phyloP scores from a whole-genome alignment of 768 basidiomycete species.

The Suillus placidus region DNA sequence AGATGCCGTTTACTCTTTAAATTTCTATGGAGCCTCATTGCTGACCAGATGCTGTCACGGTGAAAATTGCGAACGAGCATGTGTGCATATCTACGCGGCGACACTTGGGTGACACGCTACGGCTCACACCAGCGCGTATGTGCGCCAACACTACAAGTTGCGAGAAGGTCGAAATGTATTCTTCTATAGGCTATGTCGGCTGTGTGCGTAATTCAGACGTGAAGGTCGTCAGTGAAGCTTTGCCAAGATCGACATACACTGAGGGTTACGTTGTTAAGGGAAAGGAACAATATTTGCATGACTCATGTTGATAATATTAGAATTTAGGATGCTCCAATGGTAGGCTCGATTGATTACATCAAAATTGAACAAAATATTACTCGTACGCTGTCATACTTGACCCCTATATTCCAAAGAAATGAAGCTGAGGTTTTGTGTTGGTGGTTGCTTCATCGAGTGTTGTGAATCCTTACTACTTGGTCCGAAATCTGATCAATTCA shows the following conservation, averaged over 20 bases:
- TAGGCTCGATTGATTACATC: slow-evolving; percentile 38
- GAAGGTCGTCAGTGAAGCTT: not conserved
- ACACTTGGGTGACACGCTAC: slow-evolving; percentile 34
- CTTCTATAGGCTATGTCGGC: not conserved
- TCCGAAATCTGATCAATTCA: not conserved
- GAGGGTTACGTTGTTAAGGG: slow-evolving; percentile 6
- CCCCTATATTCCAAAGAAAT: slow-evolving; percentile 47
- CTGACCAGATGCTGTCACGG: not conserved
- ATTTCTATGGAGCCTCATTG: slow-evolving; percentile 6
- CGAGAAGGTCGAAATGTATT: slow-evolving; percentile 14
- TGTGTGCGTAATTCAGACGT: not conserved
- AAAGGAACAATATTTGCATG: slow-evolving; percentile 23
- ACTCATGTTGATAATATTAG: slow-evolving; percentile 29
- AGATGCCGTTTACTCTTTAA: slow-evolving; percentile 40
- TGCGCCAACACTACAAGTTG: slow-evolving; percentile 29
- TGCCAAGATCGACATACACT: not conserved
- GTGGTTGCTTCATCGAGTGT: slow-evolving; percentile 52
- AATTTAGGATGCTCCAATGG: slow-evolving; percentile 19
- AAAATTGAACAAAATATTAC: slow-evolving; percentile 32
- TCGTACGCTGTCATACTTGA: slow-evolving; percentile 54
- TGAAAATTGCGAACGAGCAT: slow-evolving; percentile 49
- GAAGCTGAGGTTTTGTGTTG: slow-evolving; percentile 53
- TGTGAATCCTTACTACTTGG: not conserved
- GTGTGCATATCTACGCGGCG: slow-evolving; percentile 50
- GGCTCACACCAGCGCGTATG: slow-evolving; percentile 42